A percentile compares a stretch with the other conserved stretches of the same genome.
These are phyloP conservation scores for Pleoardoris graminearum DNA, from an alignment of 2,329 filamentous ascomycete species.

Conservation along the genomic window DNA sequence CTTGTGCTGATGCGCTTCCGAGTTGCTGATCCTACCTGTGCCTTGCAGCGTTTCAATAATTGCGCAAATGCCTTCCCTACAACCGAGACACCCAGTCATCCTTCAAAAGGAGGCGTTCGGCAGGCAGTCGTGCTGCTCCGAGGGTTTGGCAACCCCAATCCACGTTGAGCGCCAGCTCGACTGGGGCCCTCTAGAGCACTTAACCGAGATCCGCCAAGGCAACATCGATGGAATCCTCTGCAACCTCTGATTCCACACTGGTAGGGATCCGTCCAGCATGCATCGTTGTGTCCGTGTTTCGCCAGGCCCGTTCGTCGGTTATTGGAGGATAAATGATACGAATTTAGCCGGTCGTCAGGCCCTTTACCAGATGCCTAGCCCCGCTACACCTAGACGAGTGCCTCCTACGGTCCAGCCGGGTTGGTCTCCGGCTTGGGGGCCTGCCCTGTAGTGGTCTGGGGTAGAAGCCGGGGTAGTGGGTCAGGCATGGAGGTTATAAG, in stretches of 20 bases:
- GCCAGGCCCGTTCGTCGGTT: constrained; percentile 1
- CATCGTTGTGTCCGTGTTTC: not conserved
- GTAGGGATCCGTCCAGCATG: constrained; percentile 1
- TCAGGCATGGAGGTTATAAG: constrained; percentile 26
- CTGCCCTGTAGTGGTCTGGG: constrained; percentile 24
- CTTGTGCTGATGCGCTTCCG: not conserved
- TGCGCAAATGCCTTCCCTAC: constrained; percentile 2
- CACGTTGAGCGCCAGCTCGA: constrained; percentile 4
- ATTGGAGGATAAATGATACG: constrained; percentile 15
- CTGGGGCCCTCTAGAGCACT: not conserved
- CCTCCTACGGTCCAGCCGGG: constrained; percentile 33
- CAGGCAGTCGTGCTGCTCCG: not conserved
- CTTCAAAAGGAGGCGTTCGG: not conserved
- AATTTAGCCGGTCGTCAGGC: constrained; percentile 14
- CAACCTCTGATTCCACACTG: not conserved
- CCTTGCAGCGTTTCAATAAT: constrained; percentile 8
- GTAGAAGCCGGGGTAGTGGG: constrained; percentile 27
- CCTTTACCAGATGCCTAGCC: constrained; percentile 20
- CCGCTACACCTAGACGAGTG: constrained; percentile 27
- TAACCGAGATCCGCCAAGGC: constrained; percentile 4
- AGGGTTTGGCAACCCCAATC: not conserved
- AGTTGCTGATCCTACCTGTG: not conserved
- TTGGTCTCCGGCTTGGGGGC: constrained; percentile 26
- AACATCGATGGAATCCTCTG: constrained; percentile 1
- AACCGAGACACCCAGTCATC: constrained; percentile 5